These are phyloP conservation scores for Sarocladium brachiariae DNA, from an alignment of 2,329 filamentous ascomycete genomes.

Conservation along the genomic window DNA sequence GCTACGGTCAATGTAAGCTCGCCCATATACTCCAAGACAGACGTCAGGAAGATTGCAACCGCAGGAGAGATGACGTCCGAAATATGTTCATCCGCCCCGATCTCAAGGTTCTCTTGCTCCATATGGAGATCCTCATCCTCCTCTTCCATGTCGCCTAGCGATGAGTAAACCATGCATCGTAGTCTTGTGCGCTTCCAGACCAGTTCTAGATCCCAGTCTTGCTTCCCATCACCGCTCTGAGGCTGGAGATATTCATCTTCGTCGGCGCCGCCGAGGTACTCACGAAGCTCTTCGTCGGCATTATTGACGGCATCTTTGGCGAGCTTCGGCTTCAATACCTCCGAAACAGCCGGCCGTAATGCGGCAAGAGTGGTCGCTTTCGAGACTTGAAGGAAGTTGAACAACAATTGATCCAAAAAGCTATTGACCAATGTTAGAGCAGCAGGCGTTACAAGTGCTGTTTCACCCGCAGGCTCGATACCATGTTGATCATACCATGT, in stretches of 20 bases:
- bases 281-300: slow-evolving; percentile 78
- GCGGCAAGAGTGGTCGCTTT: slow-evolving; percentile 69
- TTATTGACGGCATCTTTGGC: slow-evolving; percentile 77
- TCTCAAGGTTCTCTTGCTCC: slow-evolving; percentile 67
- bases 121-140: slow-evolving; percentile 91
- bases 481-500: slow-evolving; percentile 64
- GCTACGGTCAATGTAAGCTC: slow-evolving; percentile 86
- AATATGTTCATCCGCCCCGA: slow-evolving; percentile 47
- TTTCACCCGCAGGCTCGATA: slow-evolving; percentile 57
- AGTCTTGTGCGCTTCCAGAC: slow-evolving; percentile 91
- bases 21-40: slow-evolving; percentile 87
- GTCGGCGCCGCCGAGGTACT: slow-evolving; percentile 75
- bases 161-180: slow-evolving; percentile 97
- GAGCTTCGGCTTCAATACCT: slow-evolving; percentile 83
- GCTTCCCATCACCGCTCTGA: slow-evolving; percentile 39
- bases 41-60: slow-evolving; percentile 92
- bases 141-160: slow-evolving; percentile 93
- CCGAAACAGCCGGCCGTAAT: slow-evolving; percentile 73
- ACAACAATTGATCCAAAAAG: slow-evolving; percentile 90
- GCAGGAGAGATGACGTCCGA: slow-evolving; percentile 76
- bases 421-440: slow-evolving; percentile 78
- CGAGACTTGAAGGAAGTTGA: slow-evolving; percentile 76
- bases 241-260: slow-evolving; percentile 62
- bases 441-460: slow-evolving; percentile 63
- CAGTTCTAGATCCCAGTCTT: slow-evolving; percentile 81